phyloP scores from a whole-genome alignment of 768 basidiomycete genomes.

The Leccinum ochraceum region DNA sequence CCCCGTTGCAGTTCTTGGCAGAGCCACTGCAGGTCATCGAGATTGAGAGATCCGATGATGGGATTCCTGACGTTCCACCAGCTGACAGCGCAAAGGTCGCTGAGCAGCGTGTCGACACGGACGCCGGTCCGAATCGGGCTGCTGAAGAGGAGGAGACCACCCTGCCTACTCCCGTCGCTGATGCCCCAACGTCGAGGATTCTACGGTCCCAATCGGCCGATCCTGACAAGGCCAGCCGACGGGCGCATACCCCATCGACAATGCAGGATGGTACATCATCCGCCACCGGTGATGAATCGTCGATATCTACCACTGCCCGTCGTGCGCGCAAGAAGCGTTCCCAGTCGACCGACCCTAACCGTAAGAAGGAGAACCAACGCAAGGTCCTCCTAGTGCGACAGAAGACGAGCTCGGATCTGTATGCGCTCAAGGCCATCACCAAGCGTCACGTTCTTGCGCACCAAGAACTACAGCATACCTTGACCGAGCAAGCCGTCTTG shows the following conservation, averaged over 20 bases:
- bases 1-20: constrained; percentile 5
- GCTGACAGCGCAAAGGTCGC: constrained; percentile 9
- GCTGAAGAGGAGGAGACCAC: constrained; percentile 32
- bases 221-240: constrained; percentile 61
- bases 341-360: constrained; percentile 48
- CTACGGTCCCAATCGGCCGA: constrained; percentile 83
- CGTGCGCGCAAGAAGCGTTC: constrained; percentile 56
- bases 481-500: constrained; percentile 94
- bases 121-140: constrained; percentile 21
- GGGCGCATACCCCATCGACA: constrained; percentile 57
- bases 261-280: constrained; percentile 56
- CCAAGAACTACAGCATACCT: constrained; percentile 93
- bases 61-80: constrained; percentile 14
- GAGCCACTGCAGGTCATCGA: constrained; percentile 19
- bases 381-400: constrained; percentile 91
- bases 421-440: constrained; percentile 96
- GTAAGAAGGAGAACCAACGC: constrained; percentile 53
- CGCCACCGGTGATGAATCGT: constrained; percentile 67
- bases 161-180: constrained; percentile 42
- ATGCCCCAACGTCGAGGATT: constrained; percentile 45
- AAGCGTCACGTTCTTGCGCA: constrained; percentile 97
- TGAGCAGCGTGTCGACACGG: constrained; percentile 23
- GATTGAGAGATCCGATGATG: constrained; percentile 27
- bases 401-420: constrained; percentile 68
- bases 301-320: constrained; percentile 56